Evolutionary conservation across 345 rosid genomes (phyloP), one percentile per base, ranked within the genome.

Genomic region (Populus tremula): DNA sequence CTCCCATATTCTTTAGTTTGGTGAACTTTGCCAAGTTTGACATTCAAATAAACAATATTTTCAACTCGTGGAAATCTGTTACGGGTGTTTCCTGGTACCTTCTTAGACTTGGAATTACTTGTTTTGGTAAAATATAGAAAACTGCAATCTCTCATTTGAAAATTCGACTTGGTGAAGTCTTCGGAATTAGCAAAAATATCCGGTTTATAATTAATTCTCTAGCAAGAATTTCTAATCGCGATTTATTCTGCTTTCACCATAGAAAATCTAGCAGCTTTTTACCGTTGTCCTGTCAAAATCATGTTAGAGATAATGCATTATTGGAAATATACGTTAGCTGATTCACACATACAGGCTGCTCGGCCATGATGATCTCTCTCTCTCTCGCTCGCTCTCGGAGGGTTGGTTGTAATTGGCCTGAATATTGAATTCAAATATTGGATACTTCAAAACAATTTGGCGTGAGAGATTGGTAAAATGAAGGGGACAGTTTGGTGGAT

Each of bases 401-500:
- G 47, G 35, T 36, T 45, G 68, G 31, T 13, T 69, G 18, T 21
- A 41, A 50, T 35, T 71, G 41, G 45, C 54, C 72, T 50, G 79
- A 49, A 62, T 29, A 27, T 82, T 74, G 86, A 78, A 76, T 71
- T 13, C 31, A 20, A 31, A 49, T 35, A 56, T 47, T 70, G 59
- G 63, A 9, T 68, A 21, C 50, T 77, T 81, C 45, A 71, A 78
- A 76, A 47, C 73, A 76, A 61, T 23, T 27, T 71, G 38, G 67
- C 59, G 72, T 17, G 61, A 67, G 63, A 80, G 35, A 77, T 50
- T 54, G 25, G 53, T 65, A 59, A 31, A 41, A 43, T 14, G 43
- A 27, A 16, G 49, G 35, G 6, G 72, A 70, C 8, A 71, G 84
- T 83, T 88, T 78, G 91, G 91, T 81, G 53, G 18, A 38, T 67